Percentiles rank a stretch among this genome's conserved stretches.
Conservation (phyloP, 164 flowering plant genomes). For the Amborella trichopoda region DNA sequence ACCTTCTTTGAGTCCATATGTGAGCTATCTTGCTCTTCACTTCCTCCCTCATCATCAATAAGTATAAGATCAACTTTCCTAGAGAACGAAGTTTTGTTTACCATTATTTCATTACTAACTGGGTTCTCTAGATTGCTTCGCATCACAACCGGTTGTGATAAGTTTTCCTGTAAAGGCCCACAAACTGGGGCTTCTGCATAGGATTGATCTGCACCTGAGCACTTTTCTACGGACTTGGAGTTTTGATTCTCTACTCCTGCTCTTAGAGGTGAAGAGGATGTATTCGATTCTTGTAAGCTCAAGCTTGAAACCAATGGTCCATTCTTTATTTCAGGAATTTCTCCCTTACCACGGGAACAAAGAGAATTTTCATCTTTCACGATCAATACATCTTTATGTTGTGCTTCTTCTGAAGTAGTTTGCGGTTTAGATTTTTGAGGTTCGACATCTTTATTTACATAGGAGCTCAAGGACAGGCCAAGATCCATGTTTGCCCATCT, state of each 20-base stretch:
- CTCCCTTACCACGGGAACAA: too few relatives aligned
- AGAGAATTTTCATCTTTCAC: too few relatives aligned
- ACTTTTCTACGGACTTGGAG: slow-evolving; percentile 1
- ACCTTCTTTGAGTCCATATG: slow-evolving; percentile 9
- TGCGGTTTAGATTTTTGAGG: too few relatives aligned
- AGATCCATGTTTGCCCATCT: slow-evolving; percentile 66
- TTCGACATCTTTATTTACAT: slow-evolving; percentile 22
- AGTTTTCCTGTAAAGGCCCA: slow-evolving; percentile 14
- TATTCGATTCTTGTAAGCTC: too few relatives aligned
- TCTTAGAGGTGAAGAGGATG: too few relatives aligned
- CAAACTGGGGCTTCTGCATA: slow-evolving; percentile 4
- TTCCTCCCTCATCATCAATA: slow-evolving; percentile 21
- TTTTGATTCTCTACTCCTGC: slow-evolving; percentile 5
- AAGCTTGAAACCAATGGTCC: too few relatives aligned
- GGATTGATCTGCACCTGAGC: slow-evolving; percentile 2
- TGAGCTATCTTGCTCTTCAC: too few relatives aligned
- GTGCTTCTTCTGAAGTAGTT: too few relatives aligned
- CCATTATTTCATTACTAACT: slow-evolving; percentile 3
- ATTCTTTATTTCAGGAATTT: too few relatives aligned
- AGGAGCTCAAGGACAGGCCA: slow-evolving; percentile 38
- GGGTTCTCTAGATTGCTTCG: slow-evolving; percentile 7
- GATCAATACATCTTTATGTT: too few relatives aligned
- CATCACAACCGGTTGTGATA: slow-evolving; percentile 5
- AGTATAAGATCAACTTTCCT: slow-evolving; percentile 9
- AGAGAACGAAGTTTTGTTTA: slow-evolving; percentile 1